Evolutionary conservation across 2,329 filamentous ascomycete genomes (phyloP).

Genomic region (Hyphodiscus sp.): DNA sequence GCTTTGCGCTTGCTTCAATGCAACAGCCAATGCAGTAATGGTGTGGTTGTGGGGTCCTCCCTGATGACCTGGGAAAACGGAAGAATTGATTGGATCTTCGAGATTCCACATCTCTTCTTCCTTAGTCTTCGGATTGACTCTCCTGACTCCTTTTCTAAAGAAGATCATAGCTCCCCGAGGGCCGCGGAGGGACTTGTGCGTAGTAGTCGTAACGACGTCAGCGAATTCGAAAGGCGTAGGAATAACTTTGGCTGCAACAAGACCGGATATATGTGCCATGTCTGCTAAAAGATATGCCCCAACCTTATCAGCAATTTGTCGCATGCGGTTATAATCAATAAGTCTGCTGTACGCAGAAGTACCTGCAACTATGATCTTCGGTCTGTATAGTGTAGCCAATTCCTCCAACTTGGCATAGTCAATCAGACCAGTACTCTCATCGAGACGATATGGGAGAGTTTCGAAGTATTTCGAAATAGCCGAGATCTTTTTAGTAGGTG

Average conservation of each 20-base stretch:
- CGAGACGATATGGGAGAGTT: constrained; percentile 87
- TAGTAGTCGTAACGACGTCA: constrained; percentile 96
- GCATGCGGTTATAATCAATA: constrained; percentile 92
- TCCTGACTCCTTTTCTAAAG: constrained; percentile 86
- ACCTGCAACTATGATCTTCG: constrained; percentile 91
- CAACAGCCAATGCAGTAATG: constrained; percentile 90
- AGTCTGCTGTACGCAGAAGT: constrained; percentile 93
- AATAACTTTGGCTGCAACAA: constrained; percentile 87
- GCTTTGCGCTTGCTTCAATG: constrained; percentile 85
- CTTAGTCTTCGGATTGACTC: constrained; percentile 77
- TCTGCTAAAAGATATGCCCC: constrained; percentile 91
- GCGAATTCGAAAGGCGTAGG: constrained; percentile 83
- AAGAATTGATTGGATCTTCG: constrained; percentile 88
- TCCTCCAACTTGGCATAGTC: constrained; percentile 92
- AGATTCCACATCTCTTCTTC: constrained; percentile 84
- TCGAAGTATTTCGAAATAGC: constrained; percentile 98
- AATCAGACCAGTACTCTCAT: constrained; percentile 86
- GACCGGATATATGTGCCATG: constrained; percentile 94
- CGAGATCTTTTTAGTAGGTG: constrained; percentile 90
- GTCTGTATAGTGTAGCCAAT: constrained; percentile 80
- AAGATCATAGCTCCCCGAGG: constrained; percentile 98
- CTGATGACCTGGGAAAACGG: constrained; percentile 97
- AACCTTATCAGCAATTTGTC: constrained; percentile 82
- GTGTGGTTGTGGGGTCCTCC: constrained; percentile 99
- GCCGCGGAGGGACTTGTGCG: constrained; percentile 93